Evolutionary conservation across 768 basidiomycete genomes (phyloP), one percentile per base, ranked within the genome.

Genomic region (Phylloporus sp.): DNA sequence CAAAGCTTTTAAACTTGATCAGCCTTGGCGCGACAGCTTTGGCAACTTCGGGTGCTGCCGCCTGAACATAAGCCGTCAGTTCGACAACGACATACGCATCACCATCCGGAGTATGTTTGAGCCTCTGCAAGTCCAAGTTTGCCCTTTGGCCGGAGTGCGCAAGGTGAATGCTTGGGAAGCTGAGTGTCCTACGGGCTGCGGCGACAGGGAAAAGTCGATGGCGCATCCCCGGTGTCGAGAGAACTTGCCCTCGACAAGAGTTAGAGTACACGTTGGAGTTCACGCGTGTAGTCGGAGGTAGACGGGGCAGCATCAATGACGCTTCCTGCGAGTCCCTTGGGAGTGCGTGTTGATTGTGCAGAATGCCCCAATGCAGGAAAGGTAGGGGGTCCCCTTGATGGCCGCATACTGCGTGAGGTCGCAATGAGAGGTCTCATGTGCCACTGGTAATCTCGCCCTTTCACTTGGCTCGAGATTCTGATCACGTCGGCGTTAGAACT

Each of bases 1-100:
- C 72, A 22, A 73, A 73, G 46, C 71, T 73, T 59, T 60, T 66
- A 57, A 67, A 73, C 26, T 47, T 63, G 49, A 73, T 57, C 42
- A 69, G 35, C 51, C 59, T 61, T 11, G 71, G 67, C 2, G 63
- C 56, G 13, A 65, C 46, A 31, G 65, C 63, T 24, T 55, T 52
- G 32, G 43, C 37, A 2, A 63, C 55, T 15, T 60, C 56, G 26
- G 60, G 56, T 3, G 66, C 66, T 13, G 57, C 41, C 11, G 71
- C 71, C 44, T 73, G 72, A 17, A 42, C 51, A 42, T 68, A 71
- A 6, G 61, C 50, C 10, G 39, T 59, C 42, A 69, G 38, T 21
- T 54, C 44, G 10, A 67, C 60, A 15, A 59, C 52, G 10, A 69
- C 41, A 35, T 62, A 69, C 7, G 54, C 42, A n/a, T 52, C 28